Evolutionary conservation across 176 grass and related monocot genomes (phyloP).

Genomic region (Chrysopogon serrulatus): DNA sequence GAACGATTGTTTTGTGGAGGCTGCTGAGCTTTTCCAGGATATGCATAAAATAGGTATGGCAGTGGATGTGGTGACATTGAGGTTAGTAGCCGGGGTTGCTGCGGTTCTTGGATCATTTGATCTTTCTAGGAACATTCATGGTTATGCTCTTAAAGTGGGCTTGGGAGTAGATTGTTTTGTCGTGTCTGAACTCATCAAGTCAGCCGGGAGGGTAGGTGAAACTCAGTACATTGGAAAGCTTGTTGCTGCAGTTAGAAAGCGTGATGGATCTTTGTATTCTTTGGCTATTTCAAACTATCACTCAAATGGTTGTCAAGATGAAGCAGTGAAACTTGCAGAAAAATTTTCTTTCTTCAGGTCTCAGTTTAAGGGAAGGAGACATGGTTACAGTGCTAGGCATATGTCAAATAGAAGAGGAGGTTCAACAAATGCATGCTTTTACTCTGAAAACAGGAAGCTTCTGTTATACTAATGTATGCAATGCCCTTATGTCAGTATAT

Average conservation of each 20-base stretch:
- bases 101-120: conserved; percentile 58
- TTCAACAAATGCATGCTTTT: conserved; percentile 68
- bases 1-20: conserved; percentile 47
- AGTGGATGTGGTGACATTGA: conserved; percentile 77
- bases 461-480: conserved; percentile 55
- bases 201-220: conserved; percentile 51
- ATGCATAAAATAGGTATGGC: conserved; percentile 72
- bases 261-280: conserved; percentile 57
- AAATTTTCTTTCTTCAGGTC: conserved; percentile 53
- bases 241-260: conserved; percentile 54
- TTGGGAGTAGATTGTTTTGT: conserved; percentile 68
- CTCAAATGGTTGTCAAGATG: conserved; percentile 55
- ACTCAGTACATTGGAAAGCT: conserved; percentile 64
- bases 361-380: conserved; percentile 72
- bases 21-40: conserved; percentile 46
- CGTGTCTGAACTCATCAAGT: conserved; percentile 72
- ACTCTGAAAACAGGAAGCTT: conserved; percentile 63
- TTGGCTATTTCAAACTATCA: conserved; percentile 69
- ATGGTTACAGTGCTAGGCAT: conserved; percentile 59
- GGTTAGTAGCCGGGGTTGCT: conserved; percentile 48
- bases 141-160: conserved; percentile 73
- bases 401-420: conserved; percentile 59
- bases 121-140: conserved; percentile 66
- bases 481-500: conserved; percentile 83
- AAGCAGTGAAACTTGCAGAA: conserved; percentile 56